A percentile compares a stretch with the other conserved stretches of the same genome.
These are phyloP conservation scores for Backusella morwellensis DNA, from an alignment of 192 early-diverging fungal species.

Conservation along the genomic window DNA sequence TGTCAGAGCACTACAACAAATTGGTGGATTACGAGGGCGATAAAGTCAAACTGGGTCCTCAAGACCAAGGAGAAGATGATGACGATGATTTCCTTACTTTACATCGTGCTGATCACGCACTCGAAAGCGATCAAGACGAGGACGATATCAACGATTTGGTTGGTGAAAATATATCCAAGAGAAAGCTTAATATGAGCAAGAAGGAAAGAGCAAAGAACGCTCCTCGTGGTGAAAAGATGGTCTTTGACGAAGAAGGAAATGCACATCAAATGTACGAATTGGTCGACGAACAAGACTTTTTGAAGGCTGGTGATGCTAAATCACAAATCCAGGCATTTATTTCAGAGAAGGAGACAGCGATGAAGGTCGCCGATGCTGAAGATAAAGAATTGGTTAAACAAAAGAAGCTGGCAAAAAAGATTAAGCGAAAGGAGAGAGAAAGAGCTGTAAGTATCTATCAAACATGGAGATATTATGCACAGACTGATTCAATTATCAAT, in stretches of 20 bases:
- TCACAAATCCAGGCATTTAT: conserved; percentile 69
- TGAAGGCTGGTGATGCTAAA: conserved; percentile 64
- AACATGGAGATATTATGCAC: background rate
- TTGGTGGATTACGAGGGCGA: conserved; percentile 68
- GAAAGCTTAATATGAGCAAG: conserved; percentile 52
- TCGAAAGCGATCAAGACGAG: conserved; percentile 50
- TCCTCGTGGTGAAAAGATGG: conserved; percentile 66
- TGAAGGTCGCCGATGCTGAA: conserved; percentile 74
- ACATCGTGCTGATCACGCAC: conserved; percentile 78
- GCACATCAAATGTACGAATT: conserved; percentile 76
- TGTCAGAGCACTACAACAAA: conserved; percentile 90
- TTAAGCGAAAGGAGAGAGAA: conserved; percentile 64
- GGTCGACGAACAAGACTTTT: conserved; percentile 80
- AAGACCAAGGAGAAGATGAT: conserved; percentile 42
- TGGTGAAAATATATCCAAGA: conserved; percentile 37
- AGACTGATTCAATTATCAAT: background rate
- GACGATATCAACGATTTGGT: conserved; percentile 26
- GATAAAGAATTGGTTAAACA: conserved; percentile 74
- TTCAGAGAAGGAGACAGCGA: conserved; percentile 58
- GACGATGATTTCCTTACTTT: conserved; percentile 88
- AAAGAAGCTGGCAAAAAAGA: conserved; percentile 67
- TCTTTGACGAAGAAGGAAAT: conserved; percentile 96
- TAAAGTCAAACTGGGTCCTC: conserved; percentile 18
- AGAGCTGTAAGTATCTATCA: conserved; percentile 37
- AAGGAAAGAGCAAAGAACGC: conserved; percentile 75